Evolutionary conservation across 2,329 filamentous ascomycete species (phyloP), one percentile per base, ranked within the genome.

Genomic region (Fusarium protoensiforme): DNA sequence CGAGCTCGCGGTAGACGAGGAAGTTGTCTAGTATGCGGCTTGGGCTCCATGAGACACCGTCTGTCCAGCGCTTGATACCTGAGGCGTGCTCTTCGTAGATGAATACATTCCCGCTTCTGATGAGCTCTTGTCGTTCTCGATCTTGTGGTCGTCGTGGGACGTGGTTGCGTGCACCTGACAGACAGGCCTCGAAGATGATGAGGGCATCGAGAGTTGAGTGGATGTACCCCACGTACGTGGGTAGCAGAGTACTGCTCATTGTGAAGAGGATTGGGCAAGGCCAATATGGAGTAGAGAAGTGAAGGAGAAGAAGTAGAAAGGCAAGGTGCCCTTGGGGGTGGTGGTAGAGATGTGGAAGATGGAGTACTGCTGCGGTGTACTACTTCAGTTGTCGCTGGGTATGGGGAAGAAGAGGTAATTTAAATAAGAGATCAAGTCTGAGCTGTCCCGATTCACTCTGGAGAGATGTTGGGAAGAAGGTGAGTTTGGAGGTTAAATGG

Each of bases 41-140:
- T 0, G 95, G 95, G 75, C 94, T 97, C 95, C 95, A 98, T 8
- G 92, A 92, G 13, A 96, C 90, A 16, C 95, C 95, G 76, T 98
- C 95, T 0, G 95, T 98, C 95, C 95, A 98, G 64, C 95, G 89
- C 84, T 97, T 97, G 84, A 98, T 97, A 7, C 94, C 94, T 0
- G 95, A 97, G 0, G 94, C 92, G 69, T 94, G 92, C 81, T 98
- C 94, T 78, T 97, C 94, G 81, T 98, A 98, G 74, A 98, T 94
- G 83, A 98, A 96, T 54, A 98, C 90, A 74, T 93, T 92, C 38
- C 95, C 95, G 75, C 94, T 97, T 74, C 89, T 89, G 79, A 98
- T 96, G 60, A 97, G 89, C 22, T 90, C 87, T 27, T 87, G 86
- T 60, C 95, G 89, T 82, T 98, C 95, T 60, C 94, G 89, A 78